A percentile compares a stretch with the other conserved stretches of the same genome.
phyloP scores from a whole-genome alignment of 108 stramenopile genomes.

The Nitzschia inconspicua region DNA sequence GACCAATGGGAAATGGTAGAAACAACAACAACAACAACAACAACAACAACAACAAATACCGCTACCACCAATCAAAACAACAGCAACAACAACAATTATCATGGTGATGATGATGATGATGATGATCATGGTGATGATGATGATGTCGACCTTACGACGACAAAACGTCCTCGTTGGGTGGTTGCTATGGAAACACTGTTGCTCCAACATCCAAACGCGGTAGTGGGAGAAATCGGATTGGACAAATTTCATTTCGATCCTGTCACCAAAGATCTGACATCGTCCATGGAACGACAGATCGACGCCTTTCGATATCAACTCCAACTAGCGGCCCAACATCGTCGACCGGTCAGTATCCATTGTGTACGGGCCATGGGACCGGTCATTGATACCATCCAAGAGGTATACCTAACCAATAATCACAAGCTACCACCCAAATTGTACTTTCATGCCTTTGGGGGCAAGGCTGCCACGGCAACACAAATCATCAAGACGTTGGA shows the following conservation, averaged over 20 bases:
- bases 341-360: conserved; percentile 80
- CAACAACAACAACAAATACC: not conserved
- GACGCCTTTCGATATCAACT: conserved; percentile 68
- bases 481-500: conserved; percentile 50
- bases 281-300: conserved; percentile 58
- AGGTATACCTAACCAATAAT: conserved; percentile 23
- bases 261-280: conserved; percentile 41
- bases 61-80: not conserved
- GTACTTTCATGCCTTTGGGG: conserved; percentile 89
- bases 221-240: conserved; percentile 85
- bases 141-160: not conserved
- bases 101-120: not conserved
- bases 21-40: not conserved
- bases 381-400: conserved; percentile 36
- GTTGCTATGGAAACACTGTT: conserved; percentile 38
- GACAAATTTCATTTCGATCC: conserved; percentile 76
- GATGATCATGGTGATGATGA: conserved; percentile 2
- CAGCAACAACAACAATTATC: not conserved
- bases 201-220: conserved; percentile 37
- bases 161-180: conserved; percentile 44
- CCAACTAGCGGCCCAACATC: conserved; percentile 48
- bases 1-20: conserved; percentile 21
- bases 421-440: conserved; percentile 64
- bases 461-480: conserved; percentile 61
- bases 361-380: conserved; percentile 72